Evolutionary conservation across 1,139 yeast genomes (phyloP).

Genomic region (Protomyces macrosporus): DNA sequence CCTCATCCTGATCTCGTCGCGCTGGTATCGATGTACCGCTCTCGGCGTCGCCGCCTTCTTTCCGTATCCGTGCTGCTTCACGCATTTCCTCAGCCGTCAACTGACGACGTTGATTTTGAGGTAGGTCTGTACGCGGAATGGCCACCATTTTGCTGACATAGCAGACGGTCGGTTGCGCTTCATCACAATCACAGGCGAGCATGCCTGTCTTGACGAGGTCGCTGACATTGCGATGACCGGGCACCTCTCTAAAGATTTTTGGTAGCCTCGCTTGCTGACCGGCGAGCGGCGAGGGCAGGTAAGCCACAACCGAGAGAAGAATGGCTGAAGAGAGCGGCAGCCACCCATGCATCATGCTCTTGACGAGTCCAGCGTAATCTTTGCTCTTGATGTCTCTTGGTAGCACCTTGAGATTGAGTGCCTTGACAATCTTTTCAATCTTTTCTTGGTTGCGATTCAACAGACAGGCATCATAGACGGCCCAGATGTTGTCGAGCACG

Average conservation of each 20-base stretch:
- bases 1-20: conserved; percentile 29
- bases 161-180: conserved; percentile 58
- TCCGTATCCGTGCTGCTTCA: conserved; percentile 48
- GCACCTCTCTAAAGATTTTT: conserved; percentile 56
- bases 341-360: conserved; percentile 86
- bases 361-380: conserved; percentile 60
- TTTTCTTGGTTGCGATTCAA: conserved; percentile 64
- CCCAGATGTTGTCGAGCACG: conserved; percentile 88
- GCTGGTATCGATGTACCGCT: conserved; percentile 20
- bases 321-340: conserved; percentile 85
- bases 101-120: conserved; percentile 45
- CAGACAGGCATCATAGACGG: conserved; percentile 68
- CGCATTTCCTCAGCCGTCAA: conserved; percentile 51
- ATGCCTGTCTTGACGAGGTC: conserved; percentile 51
- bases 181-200: conserved; percentile 54
- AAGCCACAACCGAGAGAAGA: conserved; percentile 74
- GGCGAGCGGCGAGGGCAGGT: conserved; percentile 70
- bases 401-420: conserved; percentile 60
- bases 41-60: conserved; percentile 41
- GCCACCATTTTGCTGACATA: conserved; percentile 88
- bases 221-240: conserved; percentile 51
- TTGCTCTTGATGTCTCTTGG: conserved; percentile 78
- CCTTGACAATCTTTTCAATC: conserved; percentile 65
- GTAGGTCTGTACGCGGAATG: conserved; percentile 73
- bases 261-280: conserved; percentile 73